A percentile compares a stretch with the other conserved stretches of the same genome.
These are phyloP conservation scores for Starmerella riodocensis DNA, from an alignment of 805 yeast genomes.

Conservation along the genomic window DNA sequence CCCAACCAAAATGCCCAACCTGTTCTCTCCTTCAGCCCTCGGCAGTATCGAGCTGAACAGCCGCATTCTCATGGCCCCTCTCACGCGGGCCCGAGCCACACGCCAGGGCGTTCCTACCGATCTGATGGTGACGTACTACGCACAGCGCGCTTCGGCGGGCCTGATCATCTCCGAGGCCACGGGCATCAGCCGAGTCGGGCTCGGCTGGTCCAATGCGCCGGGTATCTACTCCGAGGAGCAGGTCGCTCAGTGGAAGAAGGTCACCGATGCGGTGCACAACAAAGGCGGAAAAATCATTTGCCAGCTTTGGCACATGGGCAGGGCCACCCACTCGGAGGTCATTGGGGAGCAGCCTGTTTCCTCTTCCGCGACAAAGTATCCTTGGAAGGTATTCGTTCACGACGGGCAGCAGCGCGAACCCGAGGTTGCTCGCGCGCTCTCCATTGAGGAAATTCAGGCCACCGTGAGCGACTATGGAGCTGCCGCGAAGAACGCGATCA, in stretches of 20 bases:
- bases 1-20: too few relatives aligned
- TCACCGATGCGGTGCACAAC: constrained; percentile 25
- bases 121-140: constrained; percentile 40
- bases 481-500: constrained; percentile 42
- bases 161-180: constrained; percentile 48
- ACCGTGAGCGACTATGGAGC: constrained; percentile 34
- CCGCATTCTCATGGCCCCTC: constrained; percentile 38
- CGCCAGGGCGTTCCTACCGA: constrained; percentile 32
- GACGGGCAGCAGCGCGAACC: constrained; percentile 12
- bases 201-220: constrained; percentile 29
- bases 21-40: constrained; percentile 29
- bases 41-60: constrained; percentile 27
- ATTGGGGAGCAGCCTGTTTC: constrained; percentile 14
- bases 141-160: constrained; percentile 37
- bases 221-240: constrained; percentile 26
- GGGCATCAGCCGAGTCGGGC: constrained; percentile 32
- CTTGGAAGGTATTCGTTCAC: constrained; percentile 7
- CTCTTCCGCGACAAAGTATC: constrained; percentile 7
- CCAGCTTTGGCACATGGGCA: constrained; percentile 19
- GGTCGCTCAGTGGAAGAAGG: constrained; percentile 27
- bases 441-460: constrained; percentile 33
- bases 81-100: constrained; percentile 34
- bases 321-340: constrained; percentile 14
- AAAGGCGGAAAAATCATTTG: constrained; percentile 18
- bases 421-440: constrained; percentile 29